Base-by-base conservation (phyloP, 768 basidiomycete species). In the Lactarius pseudohatsudake region DNA sequence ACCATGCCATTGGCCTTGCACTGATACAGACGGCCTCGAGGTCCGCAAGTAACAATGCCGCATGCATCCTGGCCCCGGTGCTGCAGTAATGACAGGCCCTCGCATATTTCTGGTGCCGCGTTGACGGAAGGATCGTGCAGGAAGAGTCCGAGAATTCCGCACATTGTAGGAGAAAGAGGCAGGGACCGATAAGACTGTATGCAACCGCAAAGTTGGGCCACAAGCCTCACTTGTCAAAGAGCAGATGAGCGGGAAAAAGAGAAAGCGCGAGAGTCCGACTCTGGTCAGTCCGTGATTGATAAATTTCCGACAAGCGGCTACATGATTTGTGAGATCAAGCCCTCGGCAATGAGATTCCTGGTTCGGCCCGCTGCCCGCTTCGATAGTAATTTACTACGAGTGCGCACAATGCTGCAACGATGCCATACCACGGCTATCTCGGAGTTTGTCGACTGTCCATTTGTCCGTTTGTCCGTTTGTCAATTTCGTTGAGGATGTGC, bases 1-100 rank as follows among this genome's bases (percentile, higher is more conserved):
- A 99, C 96, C 97, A 99, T 98, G 54, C 97, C 97, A 74, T 98
- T 99, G 32, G 94, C 94, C 78, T 99, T 99, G 83, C 94, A 96
- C 76, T 99, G 97, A 77, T 91, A 98, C 75, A 99, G 91, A 54
- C 95, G 87, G 32, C 97, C 97, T 75, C 94, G 94, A 5, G 87
- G 86, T 3, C 95, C 97, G 76, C 97, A 96, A 40, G 97, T 99
- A 66, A 99, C 89, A 73, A 98, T 89, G 41, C 97, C 97, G 70
- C 95, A 96, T 0, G 97, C 97, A 81, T 99, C 97, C 77, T 99
- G 96, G 15, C 96, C 97, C 71, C 96, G 84, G 74, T 99, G 97
- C 76, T 99, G 97, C 5, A 99, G 82, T 47, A 99, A 81, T 28
- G 95, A 91, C n/a, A 99, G 84, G 36, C 94, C 95, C 76, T 99